Evolutionary conservation across 176 grass and related monocot species (phyloP).

Genomic region (Coix lacrymajobi): DNA sequence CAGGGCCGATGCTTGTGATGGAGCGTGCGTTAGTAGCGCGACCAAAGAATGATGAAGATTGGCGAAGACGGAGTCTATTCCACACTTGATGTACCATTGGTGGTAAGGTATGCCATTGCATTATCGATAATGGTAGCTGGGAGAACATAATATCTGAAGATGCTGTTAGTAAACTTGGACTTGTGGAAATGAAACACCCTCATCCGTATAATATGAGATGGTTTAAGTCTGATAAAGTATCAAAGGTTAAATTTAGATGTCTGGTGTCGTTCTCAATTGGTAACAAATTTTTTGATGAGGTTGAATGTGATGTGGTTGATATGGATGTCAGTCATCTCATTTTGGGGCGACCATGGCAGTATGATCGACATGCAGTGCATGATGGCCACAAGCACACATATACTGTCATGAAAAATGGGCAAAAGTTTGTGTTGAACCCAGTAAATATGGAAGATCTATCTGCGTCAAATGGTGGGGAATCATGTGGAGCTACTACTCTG

Average conservation of each 20-base stretch:
- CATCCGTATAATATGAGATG: not conserved
- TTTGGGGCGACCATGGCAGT: not conserved
- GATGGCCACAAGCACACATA: not conserved
- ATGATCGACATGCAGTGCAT: not conserved
- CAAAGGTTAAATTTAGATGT: not conserved
- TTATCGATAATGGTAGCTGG: not conserved
- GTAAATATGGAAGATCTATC: not conserved
- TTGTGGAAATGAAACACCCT: not conserved
- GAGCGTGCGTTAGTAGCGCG: not conserved
- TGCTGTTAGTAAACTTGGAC: not conserved
- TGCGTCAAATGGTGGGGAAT: not conserved
- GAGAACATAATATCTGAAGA: not conserved
- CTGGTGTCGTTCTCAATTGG: not conserved
- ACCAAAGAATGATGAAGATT: not conserved
- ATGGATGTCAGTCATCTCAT: conserved; percentile 23
- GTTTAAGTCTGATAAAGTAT: not conserved
- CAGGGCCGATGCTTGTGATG: not conserved
- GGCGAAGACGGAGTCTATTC: not conserved
- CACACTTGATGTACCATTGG: not conserved
- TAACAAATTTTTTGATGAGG: not conserved
- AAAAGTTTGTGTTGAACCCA: not conserved
- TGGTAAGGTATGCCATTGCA: not conserved
- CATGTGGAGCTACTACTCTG: not conserved
- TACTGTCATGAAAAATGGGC: not conserved
- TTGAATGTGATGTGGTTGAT: conserved; percentile 2